Conservation (phyloP, 2,329 filamentous ascomycete genomes). For the Colletotrichum camelliae region DNA sequence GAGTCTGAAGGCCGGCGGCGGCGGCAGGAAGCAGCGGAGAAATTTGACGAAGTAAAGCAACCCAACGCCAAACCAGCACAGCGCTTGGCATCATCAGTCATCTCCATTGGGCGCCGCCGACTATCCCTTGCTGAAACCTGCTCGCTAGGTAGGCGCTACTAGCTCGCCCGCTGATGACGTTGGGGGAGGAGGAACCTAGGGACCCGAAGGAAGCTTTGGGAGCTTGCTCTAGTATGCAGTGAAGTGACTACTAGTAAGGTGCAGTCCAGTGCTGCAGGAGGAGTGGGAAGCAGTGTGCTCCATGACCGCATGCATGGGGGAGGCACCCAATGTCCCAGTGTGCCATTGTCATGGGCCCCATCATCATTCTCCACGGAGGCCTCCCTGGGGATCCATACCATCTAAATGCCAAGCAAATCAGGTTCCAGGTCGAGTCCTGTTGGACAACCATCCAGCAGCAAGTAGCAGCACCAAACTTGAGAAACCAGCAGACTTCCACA, state of each 20-base stretch:
- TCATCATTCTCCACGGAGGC: not conserved
- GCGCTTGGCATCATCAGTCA: conserved; percentile 11
- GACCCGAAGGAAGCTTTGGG: not conserved
- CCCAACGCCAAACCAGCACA: conserved; percentile 14
- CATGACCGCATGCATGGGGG: not conserved
- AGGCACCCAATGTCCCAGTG: not conserved
- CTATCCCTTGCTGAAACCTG: conserved; percentile 15
- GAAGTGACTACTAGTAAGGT: not conserved
- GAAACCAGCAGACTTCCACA: not conserved
- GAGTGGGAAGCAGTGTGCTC: not conserved
- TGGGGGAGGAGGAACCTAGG: not conserved
- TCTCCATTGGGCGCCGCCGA: conserved; percentile 4
- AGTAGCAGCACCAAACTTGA: not conserved
- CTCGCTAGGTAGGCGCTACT: not conserved
- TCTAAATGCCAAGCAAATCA: not conserved
- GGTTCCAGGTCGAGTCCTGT: not conserved
- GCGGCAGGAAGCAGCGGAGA: conserved; percentile 17
- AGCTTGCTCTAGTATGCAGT: not conserved
- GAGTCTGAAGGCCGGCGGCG: not conserved
- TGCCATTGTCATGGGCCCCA: not conserved
- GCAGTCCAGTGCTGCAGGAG: not conserved
- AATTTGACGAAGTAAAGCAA: conserved; percentile 7
- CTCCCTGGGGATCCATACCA: not conserved
- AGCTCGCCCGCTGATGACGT: conserved; percentile 14
- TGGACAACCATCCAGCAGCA: not conserved